A percentile compares a stretch with the other conserved stretches of the same genome.
phyloP scores from a whole-genome alignment of 805 yeast genomes.

The Spathaspora boniae region DNA sequence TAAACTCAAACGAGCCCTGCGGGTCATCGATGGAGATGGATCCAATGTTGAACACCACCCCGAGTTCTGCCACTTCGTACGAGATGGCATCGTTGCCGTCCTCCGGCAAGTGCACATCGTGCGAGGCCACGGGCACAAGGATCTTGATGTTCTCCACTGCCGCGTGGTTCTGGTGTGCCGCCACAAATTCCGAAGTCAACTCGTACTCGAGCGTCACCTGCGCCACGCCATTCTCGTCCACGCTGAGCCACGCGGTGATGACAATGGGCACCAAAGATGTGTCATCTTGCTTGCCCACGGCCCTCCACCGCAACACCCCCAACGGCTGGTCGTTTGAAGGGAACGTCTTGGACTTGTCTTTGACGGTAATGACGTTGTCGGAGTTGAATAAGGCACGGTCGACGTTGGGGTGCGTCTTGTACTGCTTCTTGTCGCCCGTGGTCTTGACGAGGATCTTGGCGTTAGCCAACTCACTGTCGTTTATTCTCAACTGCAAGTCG shows the following conservation, averaged over 20 bases:
- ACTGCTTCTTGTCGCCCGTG: conserved; percentile 56
- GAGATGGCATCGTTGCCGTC: conserved; percentile 46
- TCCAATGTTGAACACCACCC: conserved; percentile 63
- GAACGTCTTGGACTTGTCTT: conserved; percentile 75
- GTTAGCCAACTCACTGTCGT: conserved; percentile 65
- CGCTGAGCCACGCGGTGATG: conserved; percentile 81
- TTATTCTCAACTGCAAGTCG: conserved; percentile 83
- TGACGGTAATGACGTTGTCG: conserved; percentile 60
- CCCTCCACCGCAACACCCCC: conserved; percentile 93
- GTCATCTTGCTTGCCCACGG: conserved; percentile 59
- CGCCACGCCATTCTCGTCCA: conserved; percentile 50
- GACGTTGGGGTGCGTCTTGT: conserved; percentile 94
- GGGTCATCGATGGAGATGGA: conserved; percentile 49
- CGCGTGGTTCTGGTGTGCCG: conserved; percentile 21
- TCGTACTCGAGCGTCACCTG: conserved; percentile 90
- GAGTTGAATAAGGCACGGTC: conserved; percentile 69
- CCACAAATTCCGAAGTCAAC: conserved; percentile 42
- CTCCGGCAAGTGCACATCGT: conserved; percentile 47
- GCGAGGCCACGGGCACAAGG: conserved; percentile 64
- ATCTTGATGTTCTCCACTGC: conserved; percentile 53
- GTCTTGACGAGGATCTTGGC: conserved; percentile 59
- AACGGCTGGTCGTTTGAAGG: conserved; percentile 88
- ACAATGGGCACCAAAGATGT: conserved; percentile 59
- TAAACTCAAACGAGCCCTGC: conserved; percentile 75
- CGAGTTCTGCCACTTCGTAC: conserved; percentile 57